Base-by-base conservation (phyloP, 345 rosid genomes). In the Moricandia arvensis region DNA sequence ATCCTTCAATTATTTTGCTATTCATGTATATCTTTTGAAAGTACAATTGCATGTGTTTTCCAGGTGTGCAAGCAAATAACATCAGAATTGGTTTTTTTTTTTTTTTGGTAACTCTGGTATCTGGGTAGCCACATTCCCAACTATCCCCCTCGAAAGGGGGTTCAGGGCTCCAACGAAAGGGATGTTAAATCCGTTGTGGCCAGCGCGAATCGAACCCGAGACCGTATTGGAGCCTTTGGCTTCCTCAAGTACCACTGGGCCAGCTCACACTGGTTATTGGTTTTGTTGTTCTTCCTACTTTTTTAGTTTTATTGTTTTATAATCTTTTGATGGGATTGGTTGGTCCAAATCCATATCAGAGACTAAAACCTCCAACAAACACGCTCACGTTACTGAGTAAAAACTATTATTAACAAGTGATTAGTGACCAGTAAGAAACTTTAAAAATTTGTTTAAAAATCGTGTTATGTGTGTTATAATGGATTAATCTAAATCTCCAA, bases 41-140 rank as follows among this genome's bases (percentile, higher is more conserved):
- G 75, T 70, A 77, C 72, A 71, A n/a, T 71, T 30, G 68, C 81
- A 78, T 78, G 81, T 78, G 81, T 66, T 78, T 72, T 78, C 77
- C 81, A 78, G 80, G 72, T 78, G 73, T 59, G 63, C 34, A 38
- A 33, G 29, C 16, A 69, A 63, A 63, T 34, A 13, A n/a, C 74
- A 73, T 17, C 45, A 69, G 2, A 71, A 57, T 0, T 53, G 17
- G 43, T 41, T 63, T 8, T n/a, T n/a, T n/a, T n/a, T n/a, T n/a
- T n/a, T n/a, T n/a, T n/a, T n/a, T n/a, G n/a, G n/a, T n/a, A n/a
- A n/a, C n/a, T n/a, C n/a, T n/a, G n/a, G n/a, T n/a, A n/a, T n/a
- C n/a, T n/a, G n/a, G n/a, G n/a, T n/a, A n/a, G n/a, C n/a, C n/a
- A n/a, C n/a, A n/a, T n/a, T n/a, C n/a, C n/a, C n/a, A n/a, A n/a